phyloP scores from a whole-genome alignment of 257 asterid species.

The Thymus quinquecostatus region DNA sequence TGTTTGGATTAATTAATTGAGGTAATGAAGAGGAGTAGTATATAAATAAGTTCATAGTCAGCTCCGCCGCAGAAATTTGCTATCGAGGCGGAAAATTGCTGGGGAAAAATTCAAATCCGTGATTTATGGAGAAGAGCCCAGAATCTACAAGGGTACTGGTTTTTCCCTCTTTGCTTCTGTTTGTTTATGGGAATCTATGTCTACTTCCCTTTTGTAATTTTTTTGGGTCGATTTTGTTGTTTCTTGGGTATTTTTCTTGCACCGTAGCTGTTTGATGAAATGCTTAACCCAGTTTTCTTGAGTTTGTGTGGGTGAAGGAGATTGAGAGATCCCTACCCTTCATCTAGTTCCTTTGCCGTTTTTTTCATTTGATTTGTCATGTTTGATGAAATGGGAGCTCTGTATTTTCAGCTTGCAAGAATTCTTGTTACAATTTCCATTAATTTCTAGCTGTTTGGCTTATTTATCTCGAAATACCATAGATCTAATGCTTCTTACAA shows the following conservation, averaged over 20 bases:
- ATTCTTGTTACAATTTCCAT: background rate
- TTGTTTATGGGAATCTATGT: background rate
- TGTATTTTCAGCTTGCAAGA: background rate
- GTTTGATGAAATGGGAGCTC: background rate
- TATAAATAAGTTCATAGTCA: too few species aligned
- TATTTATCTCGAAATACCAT: background rate
- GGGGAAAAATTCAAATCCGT: background rate
- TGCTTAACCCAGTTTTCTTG: background rate
- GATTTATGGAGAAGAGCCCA: conserved; percentile 1
- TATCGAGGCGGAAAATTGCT: too few species aligned
- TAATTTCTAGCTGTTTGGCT: background rate
- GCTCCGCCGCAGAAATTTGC: background rate
- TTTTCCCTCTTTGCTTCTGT: background rate
- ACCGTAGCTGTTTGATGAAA: background rate
- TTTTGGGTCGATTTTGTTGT: background rate
- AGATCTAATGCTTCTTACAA: background rate
- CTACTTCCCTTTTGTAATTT: background rate
- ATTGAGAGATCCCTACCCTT: background rate
- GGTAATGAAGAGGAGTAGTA: too few species aligned
- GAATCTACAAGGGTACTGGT: background rate
- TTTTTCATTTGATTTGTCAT: background rate
- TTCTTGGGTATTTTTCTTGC: background rate
- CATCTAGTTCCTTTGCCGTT: background rate
- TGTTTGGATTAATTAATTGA: too few species aligned
- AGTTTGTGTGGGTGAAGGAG: background rate